Base-by-base conservation (phyloP, 2,329 filamentous ascomycete species). In the Cordyceps tenuipes region DNA sequence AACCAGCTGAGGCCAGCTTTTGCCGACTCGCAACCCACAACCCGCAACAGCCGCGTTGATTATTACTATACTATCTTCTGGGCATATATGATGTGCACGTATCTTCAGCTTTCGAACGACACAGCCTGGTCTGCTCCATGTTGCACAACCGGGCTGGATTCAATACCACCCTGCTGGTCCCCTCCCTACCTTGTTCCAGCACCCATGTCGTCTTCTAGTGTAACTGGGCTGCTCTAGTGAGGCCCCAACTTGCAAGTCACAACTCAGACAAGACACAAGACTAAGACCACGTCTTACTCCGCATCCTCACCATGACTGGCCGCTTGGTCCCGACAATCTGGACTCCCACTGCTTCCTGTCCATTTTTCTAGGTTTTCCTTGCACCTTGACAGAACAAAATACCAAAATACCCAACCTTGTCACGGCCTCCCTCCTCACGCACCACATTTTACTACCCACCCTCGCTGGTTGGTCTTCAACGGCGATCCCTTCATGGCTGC, bases 241-340 rank as follows among this genome's bases (percentile, higher is more conserved):
- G 3, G 23, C 10, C 34, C 46, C 49, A 53, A 46, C 57, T 36
- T 59, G 17, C 56, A 52, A 39, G 39, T 51, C 39, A 29, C 29
- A 29, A 29, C 29, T 29, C 29, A 52, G 57, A 59, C 57, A 59
- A 47, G 29, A 53, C 48, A 59, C 23, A 23, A 23, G 23, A 26
- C 29, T 4, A 23, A 23, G 23, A 26, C 29, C 19, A 4, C 52
- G 41, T 41, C 49, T 23, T 53, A 31, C 57, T 59, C 57, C 57
- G 57, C 57, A 52, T 9, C 43, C n/a, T 44, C 7, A 8, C 17
- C n/a, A 4, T 60, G 39, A 60, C 57, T 60, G 57, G 57, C 13
- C 26, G 6, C 23, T 54, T 54, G 57, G 57, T 54, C 57, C 57
- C 57, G 57, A 43, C 50, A 60, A 48, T 60, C 39, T 43, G 57